Conservation (phyloP, 306 rosid species). For the Dryas alaskensis region DNA sequence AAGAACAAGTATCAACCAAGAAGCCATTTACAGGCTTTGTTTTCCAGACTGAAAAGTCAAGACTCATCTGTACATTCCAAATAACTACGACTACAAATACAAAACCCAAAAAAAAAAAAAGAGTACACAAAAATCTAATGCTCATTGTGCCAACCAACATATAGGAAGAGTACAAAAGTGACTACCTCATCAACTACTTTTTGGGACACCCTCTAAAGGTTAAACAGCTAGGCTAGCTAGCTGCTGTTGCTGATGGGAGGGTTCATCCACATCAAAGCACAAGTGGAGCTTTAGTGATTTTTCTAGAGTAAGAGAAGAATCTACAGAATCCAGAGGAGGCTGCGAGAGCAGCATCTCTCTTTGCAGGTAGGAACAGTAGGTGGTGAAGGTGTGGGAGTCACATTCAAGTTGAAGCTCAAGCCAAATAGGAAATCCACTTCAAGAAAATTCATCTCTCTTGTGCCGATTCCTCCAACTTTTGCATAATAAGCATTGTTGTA, state of each 20-base stretch:
- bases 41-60: constrained; percentile 48
- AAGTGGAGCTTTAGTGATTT: constrained; percentile 50
- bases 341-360: constrained; percentile 68
- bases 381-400: constrained; percentile 73
- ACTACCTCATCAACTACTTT: constrained; percentile 31
- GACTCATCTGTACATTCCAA: constrained; percentile 33
- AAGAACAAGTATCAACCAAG: constrained; percentile 15
- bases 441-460: constrained; percentile 84
- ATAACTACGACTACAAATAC: constrained; percentile 16
- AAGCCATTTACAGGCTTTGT: neutral
- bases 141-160: constrained; percentile 24
- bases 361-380: constrained; percentile 65
- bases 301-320: constrained; percentile 52
- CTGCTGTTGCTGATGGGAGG: constrained; percentile 65
- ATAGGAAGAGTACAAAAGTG: constrained; percentile 21
- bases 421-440: constrained; percentile 91
- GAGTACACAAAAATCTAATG: constrained; percentile 15
- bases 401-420: constrained; percentile 77
- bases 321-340: constrained; percentile 51
- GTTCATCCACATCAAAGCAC: constrained; percentile 74
- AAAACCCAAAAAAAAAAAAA: neutral
- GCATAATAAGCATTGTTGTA: constrained; percentile 97
- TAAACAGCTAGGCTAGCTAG: constrained; percentile 52
- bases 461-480: constrained; percentile 95
- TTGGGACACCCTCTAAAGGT: constrained; percentile 25